Evolutionary conservation across 768 basidiomycete species (phyloP).

Genomic region (Leccinellum rugosiceps): DNA sequence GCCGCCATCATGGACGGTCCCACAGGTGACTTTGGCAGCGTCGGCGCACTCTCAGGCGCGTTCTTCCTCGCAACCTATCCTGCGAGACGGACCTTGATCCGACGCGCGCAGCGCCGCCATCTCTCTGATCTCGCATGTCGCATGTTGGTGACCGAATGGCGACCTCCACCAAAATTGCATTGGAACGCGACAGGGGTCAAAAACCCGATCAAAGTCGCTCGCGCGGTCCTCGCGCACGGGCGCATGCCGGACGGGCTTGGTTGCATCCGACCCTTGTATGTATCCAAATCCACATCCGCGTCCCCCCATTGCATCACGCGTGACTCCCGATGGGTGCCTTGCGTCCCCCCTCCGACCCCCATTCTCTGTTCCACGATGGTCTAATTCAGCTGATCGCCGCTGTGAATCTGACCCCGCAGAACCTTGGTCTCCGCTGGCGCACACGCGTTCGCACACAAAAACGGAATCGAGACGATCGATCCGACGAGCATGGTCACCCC

Average conservation of each 20-base stretch:
- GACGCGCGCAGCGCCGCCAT: background rate
- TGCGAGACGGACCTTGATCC: background rate
- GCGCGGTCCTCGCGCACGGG: constrained; percentile 52
- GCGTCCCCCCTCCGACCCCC: too few species aligned
- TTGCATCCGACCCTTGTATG: constrained; percentile 69
- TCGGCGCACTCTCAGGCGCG: constrained; percentile 69
- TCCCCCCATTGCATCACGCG: too few species aligned
- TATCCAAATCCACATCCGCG: background rate
- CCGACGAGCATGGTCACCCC: constrained; percentile 48
- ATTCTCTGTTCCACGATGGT: background rate
- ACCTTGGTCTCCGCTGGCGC: constrained; percentile 65
- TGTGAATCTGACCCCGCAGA: constrained; percentile 30
- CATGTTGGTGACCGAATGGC: background rate
- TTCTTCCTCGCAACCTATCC: background rate
- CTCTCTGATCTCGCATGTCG: background rate
- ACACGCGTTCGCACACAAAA: constrained; percentile 43
- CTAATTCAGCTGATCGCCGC: background rate
- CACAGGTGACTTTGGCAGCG: constrained; percentile 58
- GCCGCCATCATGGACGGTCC: constrained; percentile 65
- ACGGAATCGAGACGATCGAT: constrained; percentile 34
- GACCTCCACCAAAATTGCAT: background rate
- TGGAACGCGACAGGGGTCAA: constrained; percentile 46
- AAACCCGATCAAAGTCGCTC: constrained; percentile 67
- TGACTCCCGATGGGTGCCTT: too few species aligned
- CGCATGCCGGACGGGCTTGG: constrained; percentile 49